Evolutionary conservation across 805 yeast species (phyloP).

Genomic region (Candida succiphila): DNA sequence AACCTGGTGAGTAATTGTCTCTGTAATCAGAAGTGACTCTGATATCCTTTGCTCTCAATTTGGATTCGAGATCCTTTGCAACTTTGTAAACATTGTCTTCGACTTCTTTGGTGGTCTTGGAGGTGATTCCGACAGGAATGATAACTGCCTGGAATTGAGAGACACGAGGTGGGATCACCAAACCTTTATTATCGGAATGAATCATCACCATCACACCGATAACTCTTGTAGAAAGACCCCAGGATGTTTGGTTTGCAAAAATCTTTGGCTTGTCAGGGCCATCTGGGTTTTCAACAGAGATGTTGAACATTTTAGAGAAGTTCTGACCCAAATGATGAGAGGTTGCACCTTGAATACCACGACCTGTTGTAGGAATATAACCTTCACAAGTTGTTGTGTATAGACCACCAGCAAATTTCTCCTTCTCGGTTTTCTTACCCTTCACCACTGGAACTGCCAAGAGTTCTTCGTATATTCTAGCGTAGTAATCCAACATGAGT

Average conservation of each 20-base stretch:
- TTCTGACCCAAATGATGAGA: constrained; percentile 97
- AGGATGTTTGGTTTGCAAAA: constrained; percentile 91
- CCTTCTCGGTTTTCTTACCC: constrained; percentile 95
- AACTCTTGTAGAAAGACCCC: constrained; percentile 98
- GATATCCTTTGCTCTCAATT: constrained; percentile 50
- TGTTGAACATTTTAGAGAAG: constrained; percentile 97
- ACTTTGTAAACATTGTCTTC: constrained; percentile 61
- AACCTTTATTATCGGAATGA: constrained; percentile 97
- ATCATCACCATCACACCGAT: constrained; percentile 99
- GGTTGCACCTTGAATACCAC: constrained; percentile 99
- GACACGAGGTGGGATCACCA: constrained; percentile 95
- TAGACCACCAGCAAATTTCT: constrained; percentile 96
- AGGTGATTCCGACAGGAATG: constrained; percentile 91
- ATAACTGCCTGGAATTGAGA: constrained; percentile 88
- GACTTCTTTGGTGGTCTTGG: constrained; percentile 71
- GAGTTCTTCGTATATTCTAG: constrained; percentile 76
- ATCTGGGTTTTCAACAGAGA: constrained; percentile 90
- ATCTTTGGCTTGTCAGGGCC: constrained; percentile 80
- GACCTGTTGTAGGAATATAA: constrained; percentile 94
- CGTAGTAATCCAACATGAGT: constrained; percentile 80
- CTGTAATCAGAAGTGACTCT: constrained; percentile 83
- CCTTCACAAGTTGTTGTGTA: constrained; percentile 96
- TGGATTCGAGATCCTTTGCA: constrained; percentile 57
- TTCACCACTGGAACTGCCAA: constrained; percentile 96
- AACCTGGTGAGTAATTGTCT: constrained; percentile 93